Base-by-base conservation (phyloP, 2,329 filamentous ascomycete genomes). In the Polychaeton citri region DNA sequence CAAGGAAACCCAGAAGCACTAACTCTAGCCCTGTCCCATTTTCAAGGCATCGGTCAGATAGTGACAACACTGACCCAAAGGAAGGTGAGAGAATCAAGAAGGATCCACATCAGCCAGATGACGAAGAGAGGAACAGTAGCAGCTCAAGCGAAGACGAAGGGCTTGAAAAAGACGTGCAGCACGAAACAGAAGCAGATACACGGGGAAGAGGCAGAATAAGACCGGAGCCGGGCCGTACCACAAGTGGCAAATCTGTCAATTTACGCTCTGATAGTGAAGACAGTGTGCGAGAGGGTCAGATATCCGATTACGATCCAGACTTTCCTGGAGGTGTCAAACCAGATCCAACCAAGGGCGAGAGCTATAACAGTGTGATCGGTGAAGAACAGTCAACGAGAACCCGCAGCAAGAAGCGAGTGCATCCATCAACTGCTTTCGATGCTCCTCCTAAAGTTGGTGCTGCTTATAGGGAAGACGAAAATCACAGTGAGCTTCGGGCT, bases 361-460 rank as follows among this genome's bases (percentile, higher is more conserved):
- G 49, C 40, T 51, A 50, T 18, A 38, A 53, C 3, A 46, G 43
- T 2, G 48, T 52, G 35, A 43, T 38, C 18, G 45, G 43, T 21
- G 50, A 53, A 20, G 44, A 46, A 5, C 50, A 47, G 16, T 48
- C 48, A 1, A 51, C 47, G 17, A 35, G 55, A 10, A 49, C 47
- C 26, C 24, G 24, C 7, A 28, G 12, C 24, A 69, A 59, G 36
- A 75, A 70, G 48, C 43, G 53, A 59, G 35, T 62, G 49, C 87
- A 92, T 54, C 87, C 87, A 1, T 74, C 76, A 36, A 93, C 83
- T 8, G 90, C 79, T 54, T 95, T 87, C 54, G 87, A 94, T 50
- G 68, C 72, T 10, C 71, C 71, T 62, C 59, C 79, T 63, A 63
- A 64, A 19, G 46, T 66, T 30, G 66, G 68, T 3, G 76, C 73